Conservation (phyloP, 2,329 filamentous ascomycete genomes). For the Chaetomiaceae sp. region DNA sequence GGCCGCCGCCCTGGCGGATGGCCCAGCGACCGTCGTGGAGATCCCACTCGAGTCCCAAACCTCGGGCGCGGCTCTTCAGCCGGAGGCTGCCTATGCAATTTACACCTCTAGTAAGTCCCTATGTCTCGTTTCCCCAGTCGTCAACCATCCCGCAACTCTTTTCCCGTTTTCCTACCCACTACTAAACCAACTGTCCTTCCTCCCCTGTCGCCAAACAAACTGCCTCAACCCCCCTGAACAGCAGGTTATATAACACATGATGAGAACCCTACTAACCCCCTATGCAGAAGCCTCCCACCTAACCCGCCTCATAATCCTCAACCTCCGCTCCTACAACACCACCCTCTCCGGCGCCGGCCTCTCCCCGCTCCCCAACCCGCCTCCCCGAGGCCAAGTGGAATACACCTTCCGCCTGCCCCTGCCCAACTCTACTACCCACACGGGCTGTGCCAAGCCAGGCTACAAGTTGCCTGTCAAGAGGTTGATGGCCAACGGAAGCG, state of each 20-base stretch:
- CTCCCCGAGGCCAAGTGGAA: slow-evolving; percentile 15
- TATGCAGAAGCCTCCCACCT: slow-evolving; percentile 30
- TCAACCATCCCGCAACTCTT: neutral
- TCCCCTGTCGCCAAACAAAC: too few relatives aligned
- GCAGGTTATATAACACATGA: too few relatives aligned
- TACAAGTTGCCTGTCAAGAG: slow-evolving; percentile 33
- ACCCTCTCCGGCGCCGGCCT: slow-evolving; percentile 40
- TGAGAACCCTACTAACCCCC: too few relatives aligned
- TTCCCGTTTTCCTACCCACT: too few relatives aligned
- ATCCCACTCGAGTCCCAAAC: slow-evolving; percentile 35
- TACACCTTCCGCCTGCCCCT: slow-evolving; percentile 18
- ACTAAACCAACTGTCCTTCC: too few relatives aligned
- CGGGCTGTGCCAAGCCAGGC: too few relatives aligned
- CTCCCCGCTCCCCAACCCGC: slow-evolving; percentile 23
- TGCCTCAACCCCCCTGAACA: too few relatives aligned
- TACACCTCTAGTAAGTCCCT: slow-evolving; percentile 36
- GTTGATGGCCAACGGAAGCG: slow-evolving; percentile 57
- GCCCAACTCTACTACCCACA: neutral
- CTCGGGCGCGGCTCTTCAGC: slow-evolving; percentile 18
- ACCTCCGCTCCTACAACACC: slow-evolving; percentile 57
- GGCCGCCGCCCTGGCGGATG: slow-evolving; percentile 50
- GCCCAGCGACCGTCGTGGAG: slow-evolving; percentile 43
- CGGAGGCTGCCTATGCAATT: slow-evolving; percentile 52
- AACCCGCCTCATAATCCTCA: slow-evolving; percentile 49
- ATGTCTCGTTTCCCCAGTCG: neutral